These are phyloP conservation scores for Lycium ferocissimum DNA, from an alignment of 257 asterid species.

Conservation along the genomic window DNA sequence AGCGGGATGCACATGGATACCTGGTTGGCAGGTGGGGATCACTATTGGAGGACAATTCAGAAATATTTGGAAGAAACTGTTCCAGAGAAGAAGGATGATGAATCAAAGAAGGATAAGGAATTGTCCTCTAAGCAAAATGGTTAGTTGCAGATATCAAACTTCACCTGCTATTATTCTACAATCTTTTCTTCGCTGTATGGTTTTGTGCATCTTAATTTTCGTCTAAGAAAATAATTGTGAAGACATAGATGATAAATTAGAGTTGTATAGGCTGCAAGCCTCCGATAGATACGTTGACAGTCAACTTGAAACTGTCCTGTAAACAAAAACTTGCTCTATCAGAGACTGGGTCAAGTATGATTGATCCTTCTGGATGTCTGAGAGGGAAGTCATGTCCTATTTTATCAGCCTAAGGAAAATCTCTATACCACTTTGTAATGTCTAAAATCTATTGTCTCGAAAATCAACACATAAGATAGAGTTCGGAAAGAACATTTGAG, in stretches of 20 bases:
- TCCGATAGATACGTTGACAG: neutral
- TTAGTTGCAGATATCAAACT: conserved; percentile 40
- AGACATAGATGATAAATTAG: neutral
- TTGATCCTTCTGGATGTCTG: neutral
- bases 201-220: neutral
- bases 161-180: conserved; percentile 20
- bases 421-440: neutral
- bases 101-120: conserved; percentile 50
- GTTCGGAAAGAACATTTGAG: conserved; percentile 1
- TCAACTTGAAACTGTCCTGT: neutral
- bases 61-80: conserved; percentile 66
- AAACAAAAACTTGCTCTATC: neutral
- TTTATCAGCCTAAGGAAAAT: neutral
- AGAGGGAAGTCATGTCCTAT: neutral
- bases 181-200: conserved; percentile 2
- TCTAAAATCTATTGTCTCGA: conserved; percentile 12
- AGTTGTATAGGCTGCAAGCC: conserved; percentile 7
- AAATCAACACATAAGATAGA: neutral
- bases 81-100: conserved; percentile 51
- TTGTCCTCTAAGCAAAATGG: conserved; percentile 49
- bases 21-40: conserved; percentile 92
- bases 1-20: conserved; percentile 99
- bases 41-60: conserved; percentile 81
- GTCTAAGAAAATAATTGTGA: conserved; percentile 13
- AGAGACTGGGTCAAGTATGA: neutral